A percentile compares a stretch with the other conserved stretches of the same genome.
phyloP scores from a whole-genome alignment of 192 early-diverging fungal species.

The Phlyctochytrium bullatum region DNA sequence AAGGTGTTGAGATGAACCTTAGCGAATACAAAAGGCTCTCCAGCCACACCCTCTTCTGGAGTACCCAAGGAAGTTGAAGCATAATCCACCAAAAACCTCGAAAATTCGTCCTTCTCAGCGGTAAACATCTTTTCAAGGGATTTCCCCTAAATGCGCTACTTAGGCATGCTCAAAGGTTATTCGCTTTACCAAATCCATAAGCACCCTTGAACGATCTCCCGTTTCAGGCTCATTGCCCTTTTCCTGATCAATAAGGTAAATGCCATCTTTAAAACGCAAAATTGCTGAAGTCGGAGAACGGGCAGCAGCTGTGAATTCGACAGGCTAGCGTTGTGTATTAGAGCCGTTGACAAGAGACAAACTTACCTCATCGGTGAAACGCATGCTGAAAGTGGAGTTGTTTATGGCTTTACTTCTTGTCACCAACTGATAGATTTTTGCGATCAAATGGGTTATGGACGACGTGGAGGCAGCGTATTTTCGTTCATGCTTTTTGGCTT shows the following conservation, averaged over 20 bases:
- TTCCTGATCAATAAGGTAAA: conserved; percentile 83
- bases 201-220: conserved; percentile 49
- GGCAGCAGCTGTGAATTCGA: conserved; percentile 60
- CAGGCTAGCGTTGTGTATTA: no score
- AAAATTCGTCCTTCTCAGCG: conserved; percentile 61
- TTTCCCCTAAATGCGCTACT: conserved; percentile 58
- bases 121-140: conserved; percentile 88
- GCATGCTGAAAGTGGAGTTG: conserved; percentile 55
- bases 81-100: conserved; percentile 4
- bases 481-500: conserved; percentile 42
- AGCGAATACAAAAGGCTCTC: no score
- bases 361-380: conserved; percentile 60
- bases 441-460: conserved; percentile 72
- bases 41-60: no score
- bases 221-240: conserved; percentile 65
- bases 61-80: neutral
- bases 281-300: conserved; percentile 68
- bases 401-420: conserved; percentile 64
- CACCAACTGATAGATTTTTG: conserved; percentile 74
- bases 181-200: conserved; percentile 61
- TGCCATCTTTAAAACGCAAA: conserved; percentile 66
- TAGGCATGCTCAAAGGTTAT: neutral
- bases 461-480: conserved; percentile 87
- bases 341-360: no score
- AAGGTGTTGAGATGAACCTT: no score